These are phyloP conservation scores for Gossypium schwendimanii DNA, from an alignment of 441 rosid species.

Conservation along the genomic window DNA sequence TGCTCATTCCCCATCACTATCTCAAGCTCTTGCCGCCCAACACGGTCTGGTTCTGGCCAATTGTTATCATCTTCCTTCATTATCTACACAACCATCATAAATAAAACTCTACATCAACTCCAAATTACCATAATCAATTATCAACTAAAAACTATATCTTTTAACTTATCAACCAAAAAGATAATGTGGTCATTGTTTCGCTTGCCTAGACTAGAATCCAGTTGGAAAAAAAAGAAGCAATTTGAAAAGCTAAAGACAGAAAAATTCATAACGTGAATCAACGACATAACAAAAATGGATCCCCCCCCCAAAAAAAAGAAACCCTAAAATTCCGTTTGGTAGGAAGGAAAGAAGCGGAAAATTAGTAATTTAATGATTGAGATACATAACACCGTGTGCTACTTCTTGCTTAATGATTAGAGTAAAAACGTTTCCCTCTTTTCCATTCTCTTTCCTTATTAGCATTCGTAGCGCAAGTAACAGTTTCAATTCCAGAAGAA, in stretches of 20 bases:
- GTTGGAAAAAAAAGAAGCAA: neutral
- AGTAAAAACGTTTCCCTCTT: too few relatives aligned
- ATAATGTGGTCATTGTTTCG: neutral
- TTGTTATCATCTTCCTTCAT: conserved; percentile 93
- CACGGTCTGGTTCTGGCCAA: conserved; percentile 95
- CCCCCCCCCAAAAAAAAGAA: neutral
- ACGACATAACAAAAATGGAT: too few relatives aligned
- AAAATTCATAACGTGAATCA: neutral
- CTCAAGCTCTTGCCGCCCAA: conserved; percentile 89
- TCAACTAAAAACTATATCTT: neutral
- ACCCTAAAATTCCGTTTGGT: neutral
- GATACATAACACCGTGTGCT: too few relatives aligned
- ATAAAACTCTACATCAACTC: neutral
- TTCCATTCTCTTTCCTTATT: too few relatives aligned
- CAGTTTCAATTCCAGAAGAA: neutral
- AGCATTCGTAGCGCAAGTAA: too few relatives aligned
- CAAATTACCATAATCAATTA: neutral
- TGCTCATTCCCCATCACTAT: conserved; percentile 94
- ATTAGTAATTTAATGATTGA: too few relatives aligned
- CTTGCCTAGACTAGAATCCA: neutral
- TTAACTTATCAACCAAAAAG: neutral
- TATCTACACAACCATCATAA: conserved; percentile 32
- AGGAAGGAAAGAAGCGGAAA: neutral
- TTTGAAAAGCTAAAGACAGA: neutral
- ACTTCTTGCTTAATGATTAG: too few relatives aligned